Evolutionary conservation across 2,329 filamentous ascomycete genomes (phyloP).

Genomic region (Neonectria magnoliae): DNA sequence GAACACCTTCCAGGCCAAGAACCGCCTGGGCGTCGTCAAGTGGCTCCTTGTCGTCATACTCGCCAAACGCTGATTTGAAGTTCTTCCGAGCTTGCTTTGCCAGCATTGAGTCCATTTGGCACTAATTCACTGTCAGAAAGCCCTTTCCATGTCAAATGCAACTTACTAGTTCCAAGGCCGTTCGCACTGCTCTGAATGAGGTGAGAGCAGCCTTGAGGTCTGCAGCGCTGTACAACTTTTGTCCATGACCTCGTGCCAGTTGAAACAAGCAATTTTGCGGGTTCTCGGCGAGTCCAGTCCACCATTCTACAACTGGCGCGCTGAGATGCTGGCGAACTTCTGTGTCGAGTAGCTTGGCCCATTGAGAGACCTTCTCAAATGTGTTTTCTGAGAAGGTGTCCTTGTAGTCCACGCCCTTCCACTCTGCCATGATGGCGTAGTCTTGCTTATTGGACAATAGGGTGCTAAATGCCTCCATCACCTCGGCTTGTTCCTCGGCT

Average conservation of each 20-base stretch:
- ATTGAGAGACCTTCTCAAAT: slow-evolving; percentile 26
- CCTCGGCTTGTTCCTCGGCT: slow-evolving; percentile 27
- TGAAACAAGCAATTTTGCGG: slow-evolving; percentile 31
- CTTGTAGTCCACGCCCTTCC: neutral
- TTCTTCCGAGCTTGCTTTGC: slow-evolving; percentile 28
- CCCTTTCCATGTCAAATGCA: neutral
- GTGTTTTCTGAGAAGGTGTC: slow-evolving; percentile 13
- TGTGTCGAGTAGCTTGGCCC: slow-evolving; percentile 29
- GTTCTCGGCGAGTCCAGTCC: slow-evolving; percentile 29
- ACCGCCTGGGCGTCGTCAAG: slow-evolving; percentile 18
- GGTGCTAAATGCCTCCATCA: slow-evolving; percentile 36
- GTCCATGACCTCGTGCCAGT: slow-evolving; percentile 30
- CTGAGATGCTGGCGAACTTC: slow-evolving; percentile 12
- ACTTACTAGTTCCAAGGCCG: slow-evolving; percentile 28
- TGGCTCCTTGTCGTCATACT: neutral
- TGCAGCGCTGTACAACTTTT: slow-evolving; percentile 26
- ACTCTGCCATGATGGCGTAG: slow-evolving; percentile 27
- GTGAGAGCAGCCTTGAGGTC: slow-evolving; percentile 12
- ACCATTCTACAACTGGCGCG: slow-evolving; percentile 30
- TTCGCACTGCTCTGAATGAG: slow-evolving; percentile 24
- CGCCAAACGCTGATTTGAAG: slow-evolving; percentile 15
- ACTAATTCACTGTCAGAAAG: slow-evolving; percentile 15
- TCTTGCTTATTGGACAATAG: slow-evolving; percentile 29
- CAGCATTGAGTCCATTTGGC: slow-evolving; percentile 26
- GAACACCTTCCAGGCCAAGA: slow-evolving; percentile 34